Base-by-base conservation (phyloP, 1,284 basidiomycete genomes). In the Tilletia walkeri region DNA sequence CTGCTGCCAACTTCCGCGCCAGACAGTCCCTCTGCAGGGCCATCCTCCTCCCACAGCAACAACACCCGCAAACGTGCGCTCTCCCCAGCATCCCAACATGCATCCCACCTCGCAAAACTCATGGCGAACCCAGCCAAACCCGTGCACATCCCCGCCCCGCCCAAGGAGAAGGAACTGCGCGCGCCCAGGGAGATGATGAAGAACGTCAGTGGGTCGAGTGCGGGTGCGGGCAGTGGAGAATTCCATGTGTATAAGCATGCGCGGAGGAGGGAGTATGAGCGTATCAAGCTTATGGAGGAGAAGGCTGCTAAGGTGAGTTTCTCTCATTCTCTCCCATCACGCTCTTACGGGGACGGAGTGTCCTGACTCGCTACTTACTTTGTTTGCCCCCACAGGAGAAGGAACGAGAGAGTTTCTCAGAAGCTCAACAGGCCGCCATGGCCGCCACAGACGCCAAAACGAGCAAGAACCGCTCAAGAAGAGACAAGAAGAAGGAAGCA, bases 161-260 rank as follows among this genome's bases (percentile, higher is more conserved):
- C 30, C 45, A 73, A 72, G 59, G 73, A 75, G 39, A 77, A 78
- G 70, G 68, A 70, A 20, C 72, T 80, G 38, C 74, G 78, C 54
- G 69, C 76, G 24, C 81, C 79, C n/a, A 72, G 78, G 20, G 82
- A 82, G 65, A 78, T 79, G 91, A 95, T 99, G 91, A 97, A 96
- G 88, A 98, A 83, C 66, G 80, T 83, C 6, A 72, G 73, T 61
- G 84, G 82, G 53, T 79, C 76, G 48, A 81, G 76, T 53, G 80
- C 83, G 20, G 83, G 82, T 14, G 82, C 82, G 12, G 82, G 83
- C 4, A 80, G 77, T 54, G 83, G 83, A 49, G 83, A 84, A 67
- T 84, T 84, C 56, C 96, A 99, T 82, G 96, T 99, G 3, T 99
- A 99, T 87, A 99, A 99, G 84, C 94, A 96, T 59, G 90, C 90